These are phyloP conservation scores for Eucalyptus dawsonii DNA, from an alignment of 345 rosid species.

Conservation along the genomic window DNA sequence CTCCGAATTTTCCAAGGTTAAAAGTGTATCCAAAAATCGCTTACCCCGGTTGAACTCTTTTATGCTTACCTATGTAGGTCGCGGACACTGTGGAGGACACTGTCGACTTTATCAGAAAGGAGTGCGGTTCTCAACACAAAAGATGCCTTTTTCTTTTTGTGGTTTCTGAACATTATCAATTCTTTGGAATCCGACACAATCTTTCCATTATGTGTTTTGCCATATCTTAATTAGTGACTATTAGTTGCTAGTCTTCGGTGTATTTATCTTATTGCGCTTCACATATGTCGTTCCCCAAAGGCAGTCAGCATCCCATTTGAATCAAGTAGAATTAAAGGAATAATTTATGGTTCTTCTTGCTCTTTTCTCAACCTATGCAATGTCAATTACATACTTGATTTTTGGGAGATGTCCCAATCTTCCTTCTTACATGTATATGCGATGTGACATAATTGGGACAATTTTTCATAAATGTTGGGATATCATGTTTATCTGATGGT, in stretches of 20 bases:
- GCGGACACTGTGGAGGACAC: constrained; percentile 75
- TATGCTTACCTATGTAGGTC: constrained; percentile 31
- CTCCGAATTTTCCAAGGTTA: not conserved
- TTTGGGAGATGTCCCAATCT: not conserved
- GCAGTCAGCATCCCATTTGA: not conserved
- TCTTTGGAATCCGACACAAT: not conserved
- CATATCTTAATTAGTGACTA: not conserved
- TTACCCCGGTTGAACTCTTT: not conserved
- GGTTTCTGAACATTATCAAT: not conserved
- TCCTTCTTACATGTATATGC: not conserved
- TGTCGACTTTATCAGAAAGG: constrained; percentile 54
- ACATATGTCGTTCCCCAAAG: not conserved
- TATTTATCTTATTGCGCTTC: not conserved
- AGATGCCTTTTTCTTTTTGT: not conserved
- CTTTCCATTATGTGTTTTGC: not conserved
- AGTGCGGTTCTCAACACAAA: not conserved
- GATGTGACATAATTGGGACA: too few relatives aligned
- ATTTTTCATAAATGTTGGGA: too few relatives aligned
- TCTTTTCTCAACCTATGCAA: not conserved
- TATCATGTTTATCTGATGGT: too few relatives aligned
- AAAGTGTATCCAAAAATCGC: not conserved
- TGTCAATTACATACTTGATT: not conserved
- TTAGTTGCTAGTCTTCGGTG: not conserved
- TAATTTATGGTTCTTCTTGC: not conserved
- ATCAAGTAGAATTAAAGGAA: not conserved